Evolutionary conservation across 352 stramenopile genomes (phyloP).

Genomic region (Pythium inflatum): DNA sequence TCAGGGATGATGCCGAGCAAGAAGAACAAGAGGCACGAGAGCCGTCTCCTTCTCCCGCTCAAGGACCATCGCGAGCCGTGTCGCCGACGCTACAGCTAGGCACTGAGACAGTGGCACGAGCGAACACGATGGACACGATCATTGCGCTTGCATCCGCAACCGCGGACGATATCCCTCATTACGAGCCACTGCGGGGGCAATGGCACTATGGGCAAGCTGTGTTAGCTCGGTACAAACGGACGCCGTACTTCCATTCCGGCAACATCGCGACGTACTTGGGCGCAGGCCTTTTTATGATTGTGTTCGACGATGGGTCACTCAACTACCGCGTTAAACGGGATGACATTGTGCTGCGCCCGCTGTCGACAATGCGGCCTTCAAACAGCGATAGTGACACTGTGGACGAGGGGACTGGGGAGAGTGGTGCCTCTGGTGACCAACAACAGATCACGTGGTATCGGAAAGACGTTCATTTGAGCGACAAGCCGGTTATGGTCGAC

Average conservation of each 20-base stretch:
- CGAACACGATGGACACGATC: constrained; percentile 23
- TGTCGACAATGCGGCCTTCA: background rate
- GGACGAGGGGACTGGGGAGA: background rate
- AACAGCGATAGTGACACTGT: background rate
- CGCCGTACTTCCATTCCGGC: constrained; percentile 77
- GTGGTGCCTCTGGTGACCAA: constrained; percentile 5
- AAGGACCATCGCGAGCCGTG: too few relatives aligned
- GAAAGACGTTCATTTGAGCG: constrained; percentile 33
- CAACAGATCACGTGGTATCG: constrained; percentile 34
- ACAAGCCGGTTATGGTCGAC: constrained; percentile 41
- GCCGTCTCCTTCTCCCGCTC: background rate
- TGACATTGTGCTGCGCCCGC: constrained; percentile 57
- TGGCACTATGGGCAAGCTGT: constrained; percentile 70
- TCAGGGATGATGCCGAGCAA: constrained; percentile 11
- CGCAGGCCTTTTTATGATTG: constrained; percentile 70
- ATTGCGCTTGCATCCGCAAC: constrained; percentile 4
- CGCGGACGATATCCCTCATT: constrained; percentile 31
- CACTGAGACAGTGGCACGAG: background rate
- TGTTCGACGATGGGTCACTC: constrained; percentile 77
- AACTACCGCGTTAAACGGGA: constrained; percentile 73
- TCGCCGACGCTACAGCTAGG: background rate
- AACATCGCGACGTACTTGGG: constrained; percentile 81
- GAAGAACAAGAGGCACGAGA: constrained; percentile 13
- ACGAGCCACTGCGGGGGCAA: constrained; percentile 55
- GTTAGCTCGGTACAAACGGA: constrained; percentile 72